These are phyloP conservation scores for Eucalyptus caleyi DNA, from an alignment of 345 rosid genomes.

Conservation along the genomic window DNA sequence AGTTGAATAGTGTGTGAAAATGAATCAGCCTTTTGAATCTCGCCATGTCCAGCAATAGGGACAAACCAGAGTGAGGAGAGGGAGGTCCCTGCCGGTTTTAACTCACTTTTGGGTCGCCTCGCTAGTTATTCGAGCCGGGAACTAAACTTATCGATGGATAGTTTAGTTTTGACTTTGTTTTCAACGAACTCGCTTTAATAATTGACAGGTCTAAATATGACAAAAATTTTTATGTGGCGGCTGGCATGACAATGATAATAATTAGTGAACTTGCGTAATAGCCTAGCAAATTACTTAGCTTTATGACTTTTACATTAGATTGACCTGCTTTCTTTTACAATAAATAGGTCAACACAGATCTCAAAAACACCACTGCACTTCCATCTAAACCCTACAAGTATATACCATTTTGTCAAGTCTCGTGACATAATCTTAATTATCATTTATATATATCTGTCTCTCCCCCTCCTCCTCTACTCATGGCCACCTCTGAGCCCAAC, in stretches of 20 bases:
- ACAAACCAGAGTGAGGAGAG: not conserved
- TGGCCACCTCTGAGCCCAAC: too few species aligned
- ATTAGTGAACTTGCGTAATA: not conserved
- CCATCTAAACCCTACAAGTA: too few species aligned
- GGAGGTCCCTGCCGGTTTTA: not conserved
- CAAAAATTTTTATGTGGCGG: not conserved
- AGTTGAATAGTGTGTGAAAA: not conserved
- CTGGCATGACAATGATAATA: not conserved
- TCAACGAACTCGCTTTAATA: not conserved
- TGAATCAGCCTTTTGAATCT: not conserved
- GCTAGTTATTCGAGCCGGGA: too few species aligned
- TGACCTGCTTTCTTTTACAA: not conserved
- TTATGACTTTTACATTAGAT: not conserved
- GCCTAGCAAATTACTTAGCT: not conserved
- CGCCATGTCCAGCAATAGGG: not conserved
- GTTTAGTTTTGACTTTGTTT: not conserved
- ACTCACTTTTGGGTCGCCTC: not conserved
- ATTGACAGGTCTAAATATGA: not conserved
- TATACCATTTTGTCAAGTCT: too few species aligned
- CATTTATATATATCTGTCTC: too few species aligned
- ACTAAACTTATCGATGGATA: too few species aligned
- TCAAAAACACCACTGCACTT: not conserved
- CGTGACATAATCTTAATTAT: too few species aligned
- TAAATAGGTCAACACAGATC: not conserved
- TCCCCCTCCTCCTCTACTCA: too few species aligned